Percentiles rank a stretch among this genome's conserved stretches.
Conservation (phyloP, 768 basidiomycete species). For the Myochromella boudieri region DNA sequence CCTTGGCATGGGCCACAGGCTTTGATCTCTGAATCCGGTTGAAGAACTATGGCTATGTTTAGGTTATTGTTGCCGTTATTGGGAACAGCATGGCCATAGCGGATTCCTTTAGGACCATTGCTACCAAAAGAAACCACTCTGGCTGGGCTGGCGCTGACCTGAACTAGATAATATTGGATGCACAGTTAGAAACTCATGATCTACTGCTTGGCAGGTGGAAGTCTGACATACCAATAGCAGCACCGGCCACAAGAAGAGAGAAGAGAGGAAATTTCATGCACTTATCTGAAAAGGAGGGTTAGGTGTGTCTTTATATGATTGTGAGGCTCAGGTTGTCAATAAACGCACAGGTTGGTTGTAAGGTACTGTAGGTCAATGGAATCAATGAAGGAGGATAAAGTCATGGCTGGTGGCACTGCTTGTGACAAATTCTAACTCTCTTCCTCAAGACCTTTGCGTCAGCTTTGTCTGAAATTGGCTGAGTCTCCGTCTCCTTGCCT, state of each 20-base stretch:
- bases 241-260: not conserved
- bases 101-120: too few relatives aligned
- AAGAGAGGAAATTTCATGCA: not conserved
- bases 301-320: not conserved
- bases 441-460: conserved; percentile 33
- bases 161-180: not conserved
- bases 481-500: conserved; percentile 21
- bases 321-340: not conserved
- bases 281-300: not conserved
- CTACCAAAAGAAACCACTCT: too few relatives aligned
- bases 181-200: not conserved
- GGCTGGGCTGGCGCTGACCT: conserved; percentile 44
- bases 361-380: too few relatives aligned
- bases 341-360: not conserved
- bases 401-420: not conserved
- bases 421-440: conserved; percentile 23
- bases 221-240: not conserved
- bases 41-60: too few relatives aligned
- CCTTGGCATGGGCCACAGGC: too few relatives aligned
- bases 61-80: too few relatives aligned
- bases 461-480: conserved; percentile 30
- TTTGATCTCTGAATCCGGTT: too few relatives aligned
- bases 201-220: too few relatives aligned
- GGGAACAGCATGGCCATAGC: too few relatives aligned
- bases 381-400: not conserved